phyloP scores from a whole-genome alignment of 2,329 filamentous ascomycete genomes.

The Diaporthe amygdali region DNA sequence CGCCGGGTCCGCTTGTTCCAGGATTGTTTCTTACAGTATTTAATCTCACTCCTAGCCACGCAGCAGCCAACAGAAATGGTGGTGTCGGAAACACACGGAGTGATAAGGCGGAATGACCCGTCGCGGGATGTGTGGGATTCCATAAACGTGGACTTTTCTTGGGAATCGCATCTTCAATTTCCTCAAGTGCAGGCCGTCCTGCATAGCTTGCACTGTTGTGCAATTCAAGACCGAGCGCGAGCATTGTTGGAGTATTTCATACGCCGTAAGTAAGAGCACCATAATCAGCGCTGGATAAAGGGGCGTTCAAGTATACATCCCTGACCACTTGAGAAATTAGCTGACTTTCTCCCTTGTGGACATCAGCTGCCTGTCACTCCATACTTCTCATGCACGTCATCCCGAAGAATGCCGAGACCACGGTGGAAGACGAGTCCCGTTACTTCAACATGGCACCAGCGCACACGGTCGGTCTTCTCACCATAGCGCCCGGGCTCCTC shows the following conservation, averaged over 20 bases:
- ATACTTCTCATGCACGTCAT: background rate
- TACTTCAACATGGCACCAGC: background rate
- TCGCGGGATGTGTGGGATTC: accelerated
- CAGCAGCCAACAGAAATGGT: too few relatives aligned
- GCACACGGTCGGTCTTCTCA: background rate
- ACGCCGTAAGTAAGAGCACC: background rate
- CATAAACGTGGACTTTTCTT: background rate
- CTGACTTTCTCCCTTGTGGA: background rate
- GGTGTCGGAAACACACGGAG: too few relatives aligned
- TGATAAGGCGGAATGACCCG: too few relatives aligned
- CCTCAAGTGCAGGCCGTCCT: background rate
- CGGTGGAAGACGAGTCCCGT: too few relatives aligned
- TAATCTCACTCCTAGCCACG: too few relatives aligned
- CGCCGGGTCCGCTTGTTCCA: background rate
- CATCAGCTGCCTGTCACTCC: background rate
- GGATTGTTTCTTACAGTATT: background rate
- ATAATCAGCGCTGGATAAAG: accelerated
- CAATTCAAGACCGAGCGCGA: background rate
- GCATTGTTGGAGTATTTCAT: background rate
- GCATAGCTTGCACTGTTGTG: background rate
- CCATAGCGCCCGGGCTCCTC: accelerated
- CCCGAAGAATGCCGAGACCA: background rate
- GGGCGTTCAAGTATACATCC: too few relatives aligned
- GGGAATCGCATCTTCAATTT: too few relatives aligned
- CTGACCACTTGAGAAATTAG: background rate